These are phyloP conservation scores for Tetratostichococcus sp. DNA, from an alignment of 139 green algal genomes.

Conservation along the genomic window DNA sequence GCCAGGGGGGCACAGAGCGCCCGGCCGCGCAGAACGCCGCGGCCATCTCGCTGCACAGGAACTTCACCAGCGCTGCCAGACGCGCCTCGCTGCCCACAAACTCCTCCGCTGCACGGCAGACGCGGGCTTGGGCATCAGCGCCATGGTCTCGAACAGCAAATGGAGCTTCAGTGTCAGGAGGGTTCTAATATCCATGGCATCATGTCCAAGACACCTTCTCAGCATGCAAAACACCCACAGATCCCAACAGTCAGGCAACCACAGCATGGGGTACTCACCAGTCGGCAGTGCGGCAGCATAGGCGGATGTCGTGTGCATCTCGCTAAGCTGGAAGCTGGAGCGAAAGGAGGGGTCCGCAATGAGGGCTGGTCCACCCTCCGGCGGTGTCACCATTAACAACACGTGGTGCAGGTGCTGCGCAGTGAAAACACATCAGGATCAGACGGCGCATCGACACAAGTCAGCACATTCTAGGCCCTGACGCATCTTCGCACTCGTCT, in stretches of 20 bases:
- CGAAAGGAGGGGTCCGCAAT: conserved; percentile 21
- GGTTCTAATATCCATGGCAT: too few relatives aligned
- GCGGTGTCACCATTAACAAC: conserved; percentile 27
- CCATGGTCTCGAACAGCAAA: too few relatives aligned
- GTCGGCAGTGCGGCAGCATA: conserved; percentile 10
- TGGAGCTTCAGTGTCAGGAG: too few relatives aligned
- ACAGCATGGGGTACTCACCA: conserved; percentile 12
- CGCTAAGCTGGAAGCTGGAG: conserved; percentile 33
- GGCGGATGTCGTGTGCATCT: conserved; percentile 3
- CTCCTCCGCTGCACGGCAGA: background rate
- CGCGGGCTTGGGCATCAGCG: too few relatives aligned
- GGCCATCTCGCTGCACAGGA: conserved; percentile 54
- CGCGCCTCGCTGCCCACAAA: conserved; percentile 43
- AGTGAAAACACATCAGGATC: too few relatives aligned
- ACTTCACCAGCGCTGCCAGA: conserved; percentile 36
- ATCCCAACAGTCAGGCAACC: conserved; percentile 22
- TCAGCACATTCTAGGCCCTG: too few relatives aligned
- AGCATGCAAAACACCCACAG: too few relatives aligned
- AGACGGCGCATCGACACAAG: too few relatives aligned
- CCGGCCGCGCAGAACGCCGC: conserved; percentile 44
- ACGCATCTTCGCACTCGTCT: too few relatives aligned
- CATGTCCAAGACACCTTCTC: too few relatives aligned
- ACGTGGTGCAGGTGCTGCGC: conserved; percentile 27
- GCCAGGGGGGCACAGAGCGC: conserved; percentile 63
- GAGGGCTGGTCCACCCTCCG: background rate